Evolutionary conservation across 2,329 filamentous ascomycete genomes (phyloP).

Genomic region (Alternaria metachromatica): DNA sequence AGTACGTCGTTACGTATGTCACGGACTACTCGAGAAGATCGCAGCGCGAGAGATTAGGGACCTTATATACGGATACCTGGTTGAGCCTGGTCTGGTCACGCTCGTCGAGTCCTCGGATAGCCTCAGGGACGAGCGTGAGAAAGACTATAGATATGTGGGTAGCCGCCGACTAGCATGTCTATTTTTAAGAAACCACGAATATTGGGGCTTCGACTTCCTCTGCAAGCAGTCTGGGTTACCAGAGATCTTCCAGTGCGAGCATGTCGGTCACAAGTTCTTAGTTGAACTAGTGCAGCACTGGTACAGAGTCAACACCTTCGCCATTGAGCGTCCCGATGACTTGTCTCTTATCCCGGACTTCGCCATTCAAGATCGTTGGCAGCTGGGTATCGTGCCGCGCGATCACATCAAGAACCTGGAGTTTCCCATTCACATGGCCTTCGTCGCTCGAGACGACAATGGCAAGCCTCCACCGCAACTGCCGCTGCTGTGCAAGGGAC

Average conservation of each 20-base stretch:
- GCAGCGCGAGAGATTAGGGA: not conserved
- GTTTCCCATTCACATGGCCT: not conserved
- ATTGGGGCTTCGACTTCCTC: no score
- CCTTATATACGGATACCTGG: not conserved
- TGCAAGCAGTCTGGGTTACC: no score
- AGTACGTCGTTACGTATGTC: not conserved
- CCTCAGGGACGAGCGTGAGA: no score
- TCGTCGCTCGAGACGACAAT: not conserved
- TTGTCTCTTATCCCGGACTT: fast-evolving
- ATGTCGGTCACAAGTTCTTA: not conserved
- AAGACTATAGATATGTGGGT: no score
- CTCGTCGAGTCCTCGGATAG: no score
- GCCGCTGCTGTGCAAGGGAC: not conserved
- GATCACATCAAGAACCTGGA: not conserved
- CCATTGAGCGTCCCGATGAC: not conserved
- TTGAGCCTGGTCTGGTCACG: fast-evolving
- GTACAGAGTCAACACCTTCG: not conserved
- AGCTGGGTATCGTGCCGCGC: not conserved
- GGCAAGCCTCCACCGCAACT: fast-evolving
- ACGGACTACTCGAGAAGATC: not conserved
- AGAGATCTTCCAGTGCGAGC: not conserved
- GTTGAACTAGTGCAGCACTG: not conserved
- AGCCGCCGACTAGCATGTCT: no score
- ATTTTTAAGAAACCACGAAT: no score
- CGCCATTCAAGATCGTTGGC: not conserved